A percentile compares a stretch with the other conserved stretches of the same genome.
Evolutionary conservation across 805 yeast genomes (phyloP).

Genomic region (Candida lessepsii): DNA sequence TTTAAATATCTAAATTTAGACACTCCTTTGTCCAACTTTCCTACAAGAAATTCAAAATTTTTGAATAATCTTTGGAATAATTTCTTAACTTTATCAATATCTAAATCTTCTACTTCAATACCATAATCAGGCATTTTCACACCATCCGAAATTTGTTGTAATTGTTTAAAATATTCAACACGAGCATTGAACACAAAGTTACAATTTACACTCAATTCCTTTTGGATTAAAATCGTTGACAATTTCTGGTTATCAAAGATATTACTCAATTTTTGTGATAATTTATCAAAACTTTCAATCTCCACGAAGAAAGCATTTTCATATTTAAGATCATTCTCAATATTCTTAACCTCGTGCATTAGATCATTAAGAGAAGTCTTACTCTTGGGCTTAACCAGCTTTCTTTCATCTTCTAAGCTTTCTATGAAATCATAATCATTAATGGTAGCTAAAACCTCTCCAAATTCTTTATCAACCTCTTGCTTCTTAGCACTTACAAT

Average conservation of each 20-base stretch:
- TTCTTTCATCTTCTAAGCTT: conserved; percentile 21
- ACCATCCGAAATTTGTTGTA: conserved; percentile 84
- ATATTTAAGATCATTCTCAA: conserved; percentile 25
- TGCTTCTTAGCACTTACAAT: conserved; percentile 17
- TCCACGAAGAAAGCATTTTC: conserved; percentile 19
- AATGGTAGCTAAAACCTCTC: conserved; percentile 24
- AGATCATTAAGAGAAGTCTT: conserved; percentile 36
- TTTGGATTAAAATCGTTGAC: conserved; percentile 38
- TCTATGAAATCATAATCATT: conserved; percentile 27
- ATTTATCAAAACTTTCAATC: conserved; percentile 19
- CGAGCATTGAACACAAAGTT: conserved; percentile 76
- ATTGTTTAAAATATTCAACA: conserved; percentile 75
- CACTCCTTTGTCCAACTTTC: conserved; percentile 27
- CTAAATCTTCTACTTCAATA: conserved; percentile 19
- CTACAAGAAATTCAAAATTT: conserved; percentile 1
- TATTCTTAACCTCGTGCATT: conserved; percentile 25
- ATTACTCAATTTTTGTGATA: conserved; percentile 23
- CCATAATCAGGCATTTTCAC: conserved; percentile 45
- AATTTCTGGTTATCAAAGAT: conserved; percentile 46
- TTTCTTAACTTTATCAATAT: conserved; percentile 3
- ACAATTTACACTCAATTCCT: conserved; percentile 50
- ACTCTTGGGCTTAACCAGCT: conserved; percentile 27
- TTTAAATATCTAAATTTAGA: conserved; percentile 36
- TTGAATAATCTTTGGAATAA: background rate
- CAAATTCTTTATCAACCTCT: conserved; percentile 21